Base-by-base conservation (phyloP, 768 basidiomycete genomes). In the Mycena vulgaris region DNA sequence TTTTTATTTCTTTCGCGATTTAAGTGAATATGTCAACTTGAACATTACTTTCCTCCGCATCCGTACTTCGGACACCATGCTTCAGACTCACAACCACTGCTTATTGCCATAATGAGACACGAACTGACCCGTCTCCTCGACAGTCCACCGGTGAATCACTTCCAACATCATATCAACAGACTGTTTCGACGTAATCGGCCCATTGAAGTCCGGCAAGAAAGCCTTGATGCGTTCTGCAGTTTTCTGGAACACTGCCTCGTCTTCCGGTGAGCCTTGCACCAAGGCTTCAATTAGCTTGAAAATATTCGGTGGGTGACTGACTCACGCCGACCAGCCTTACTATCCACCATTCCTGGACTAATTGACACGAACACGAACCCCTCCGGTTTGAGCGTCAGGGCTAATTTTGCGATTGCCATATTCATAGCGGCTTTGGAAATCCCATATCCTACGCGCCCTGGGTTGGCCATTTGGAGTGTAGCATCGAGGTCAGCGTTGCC, bases 401-500 rank as follows among this genome's bases (percentile, higher is more conserved):
- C 66, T 17, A 52, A 67, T 60, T 67, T 67, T 51, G 66, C 66
- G 35, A 67, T 47, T 40, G 57, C 57, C 66, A 67, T 59, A 60
- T 67, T 67, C 48, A 67, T 51, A 52, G 66, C 66, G 37, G 66
- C 66, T 53, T 67, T 67, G 37, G 66, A 67, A 60, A 67, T 67
- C 48, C 5, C 66, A 47, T 67, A 67, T 35, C 57, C 66, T 45
- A 53, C 49, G n/a, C 49, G 58, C 66, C 58, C 66, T 23, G 57
- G 49, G n/a, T 52, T 67, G 39, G 48, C 51, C 57, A 60, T 59
- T 60, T 35, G n/a, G n/a, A n/a, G n/a, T n/a, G n/a, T n/a, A n/a
- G n/a, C n/a, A n/a, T n/a, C n/a, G n/a, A n/a, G n/a, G 23, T 67
- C 66, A 33, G 57, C 66, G 48, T 59, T 52, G 48, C 57, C 66